Percentiles rank a stretch among this genome's conserved stretches.
phyloP scores from a whole-genome alignment of 2,329 filamentous ascomycete species.

The Penicillium sp. region DNA sequence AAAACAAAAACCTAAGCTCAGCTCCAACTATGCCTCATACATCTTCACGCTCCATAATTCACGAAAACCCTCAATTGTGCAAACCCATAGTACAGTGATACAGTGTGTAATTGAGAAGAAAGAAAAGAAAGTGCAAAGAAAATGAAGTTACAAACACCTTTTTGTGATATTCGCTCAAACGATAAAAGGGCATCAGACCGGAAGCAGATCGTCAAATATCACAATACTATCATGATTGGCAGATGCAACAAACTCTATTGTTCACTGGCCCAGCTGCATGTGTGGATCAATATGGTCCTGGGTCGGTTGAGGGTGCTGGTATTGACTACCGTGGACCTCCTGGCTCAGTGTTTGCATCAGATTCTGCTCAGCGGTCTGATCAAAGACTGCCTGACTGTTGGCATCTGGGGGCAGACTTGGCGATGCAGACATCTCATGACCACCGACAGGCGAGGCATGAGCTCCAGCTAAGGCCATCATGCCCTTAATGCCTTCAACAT shows the following conservation, averaged over 20 bases:
- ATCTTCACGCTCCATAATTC: neutral
- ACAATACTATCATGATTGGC: neutral
- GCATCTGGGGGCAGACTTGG: conserved; percentile 36
- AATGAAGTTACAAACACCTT: neutral
- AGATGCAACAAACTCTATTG: neutral
- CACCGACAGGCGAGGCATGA: conserved; percentile 35
- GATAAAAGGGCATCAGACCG: neutral
- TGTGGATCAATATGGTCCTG: conserved; percentile 36
- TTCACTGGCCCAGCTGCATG: conserved; percentile 36
- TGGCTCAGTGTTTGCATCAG: conserved; percentile 47
- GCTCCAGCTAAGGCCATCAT: conserved; percentile 50
- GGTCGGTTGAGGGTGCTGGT: conserved; percentile 27
- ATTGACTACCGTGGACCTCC: conserved; percentile 42
- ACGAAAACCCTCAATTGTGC: neutral
- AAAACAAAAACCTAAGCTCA: neutral
- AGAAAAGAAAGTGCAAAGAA: neutral
- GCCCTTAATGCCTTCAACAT: conserved; percentile 49
- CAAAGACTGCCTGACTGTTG: conserved; percentile 33
- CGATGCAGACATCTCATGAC: conserved; percentile 42
- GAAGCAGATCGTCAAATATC: neutral
- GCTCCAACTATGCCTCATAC: neutral
- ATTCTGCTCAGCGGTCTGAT: conserved; percentile 44
- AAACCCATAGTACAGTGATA: neutral
- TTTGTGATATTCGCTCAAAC: neutral
- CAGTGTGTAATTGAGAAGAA: neutral